Base-by-base conservation (phyloP, 192 early-diverging fungal species). In the Coemansia sp. region DNA sequence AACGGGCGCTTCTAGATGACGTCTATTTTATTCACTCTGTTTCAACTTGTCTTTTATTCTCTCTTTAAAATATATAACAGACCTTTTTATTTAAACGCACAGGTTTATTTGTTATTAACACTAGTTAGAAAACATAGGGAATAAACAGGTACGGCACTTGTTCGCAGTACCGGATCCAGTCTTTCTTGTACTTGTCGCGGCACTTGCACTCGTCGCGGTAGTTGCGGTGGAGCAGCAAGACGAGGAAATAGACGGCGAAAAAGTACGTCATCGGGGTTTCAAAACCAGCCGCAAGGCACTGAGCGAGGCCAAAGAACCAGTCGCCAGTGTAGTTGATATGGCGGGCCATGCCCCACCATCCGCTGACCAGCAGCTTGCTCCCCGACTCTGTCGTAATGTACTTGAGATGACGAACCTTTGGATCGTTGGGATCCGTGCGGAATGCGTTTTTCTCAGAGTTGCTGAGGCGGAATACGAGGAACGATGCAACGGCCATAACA, bases 271-370 rank as follows among this genome's bases (percentile, higher is more conserved):
- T 84, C 3, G 87, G 84, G 14, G 87, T 83, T 21, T 61, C 75
- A 62, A 94, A 92, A 31, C 94, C 93, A 50, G 89, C 89, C 10
- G 94, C 89, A 49, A 98, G 66, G 66, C 92, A 96, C 90, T 93
- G 95, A 10, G 94, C 85, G 26, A 96, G 75, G 4, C 88, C 86
- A 87, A 91, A 94, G 23, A 97, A 66, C 94, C 94, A 98, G 83
- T 98, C 96, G 40, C 94, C 92, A 17, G 88, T 83, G 77, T 98
- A 98, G 74, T 98, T 98, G 70, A 97, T 90, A 52, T 98, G 92
- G 38, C 96, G 86, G 11, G 96, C 89, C 59, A 85, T 71, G 4
- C 95, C 95, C 96, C 96, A 98, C 96, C 95, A 98, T 19, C 96
- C 93, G 57, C 81, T 86, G 60, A 87, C 82, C 44, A 98, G 78